Conservation (phyloP, 2,329 filamentous ascomycete species). For the Monascus ruber region DNA sequence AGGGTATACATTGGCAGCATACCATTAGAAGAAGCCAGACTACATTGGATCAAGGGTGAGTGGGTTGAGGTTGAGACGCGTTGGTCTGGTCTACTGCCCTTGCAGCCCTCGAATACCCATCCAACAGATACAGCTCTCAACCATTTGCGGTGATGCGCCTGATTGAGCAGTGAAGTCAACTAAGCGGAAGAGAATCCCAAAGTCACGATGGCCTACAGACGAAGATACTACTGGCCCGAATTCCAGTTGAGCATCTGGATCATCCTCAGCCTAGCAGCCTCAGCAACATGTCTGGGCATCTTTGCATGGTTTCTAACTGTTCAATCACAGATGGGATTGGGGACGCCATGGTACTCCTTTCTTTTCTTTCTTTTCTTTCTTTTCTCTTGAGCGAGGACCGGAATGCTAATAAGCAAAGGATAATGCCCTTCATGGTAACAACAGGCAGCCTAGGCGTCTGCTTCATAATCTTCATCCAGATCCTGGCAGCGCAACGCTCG, state of each 20-base stretch:
- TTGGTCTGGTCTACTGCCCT: no score
- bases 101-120: no score
- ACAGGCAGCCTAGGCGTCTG: constrained; percentile 45
- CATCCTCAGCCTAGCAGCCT: constrained; percentile 48
- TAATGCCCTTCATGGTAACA: constrained; percentile 54
- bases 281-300: constrained; percentile 47
- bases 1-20: no score
- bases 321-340: constrained; percentile 43
- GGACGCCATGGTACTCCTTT: constrained; percentile 46
- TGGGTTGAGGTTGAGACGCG: no score
- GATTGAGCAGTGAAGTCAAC: no score
- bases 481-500: constrained; percentile 44
- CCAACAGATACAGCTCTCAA: no score
- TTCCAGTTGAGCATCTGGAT: constrained; percentile 55
- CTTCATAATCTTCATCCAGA: constrained; percentile 48
- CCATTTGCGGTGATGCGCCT: no score
- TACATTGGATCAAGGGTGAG: no score
- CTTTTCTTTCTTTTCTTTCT: no score
- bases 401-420: constrained; percentile 30
- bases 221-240: constrained; percentile 53
- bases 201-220: constrained; percentile 18
- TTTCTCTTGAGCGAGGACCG: no score
- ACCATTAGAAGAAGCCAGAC: no score
- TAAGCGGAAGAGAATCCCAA: no score
- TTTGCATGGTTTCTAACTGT: constrained; percentile 50